Percentiles rank a stretch among this genome's conserved stretches.
These are phyloP conservation scores for Pigoraptor vietnamica DNA, from an alignment of 78 protist genomes.

Conservation along the genomic window DNA sequence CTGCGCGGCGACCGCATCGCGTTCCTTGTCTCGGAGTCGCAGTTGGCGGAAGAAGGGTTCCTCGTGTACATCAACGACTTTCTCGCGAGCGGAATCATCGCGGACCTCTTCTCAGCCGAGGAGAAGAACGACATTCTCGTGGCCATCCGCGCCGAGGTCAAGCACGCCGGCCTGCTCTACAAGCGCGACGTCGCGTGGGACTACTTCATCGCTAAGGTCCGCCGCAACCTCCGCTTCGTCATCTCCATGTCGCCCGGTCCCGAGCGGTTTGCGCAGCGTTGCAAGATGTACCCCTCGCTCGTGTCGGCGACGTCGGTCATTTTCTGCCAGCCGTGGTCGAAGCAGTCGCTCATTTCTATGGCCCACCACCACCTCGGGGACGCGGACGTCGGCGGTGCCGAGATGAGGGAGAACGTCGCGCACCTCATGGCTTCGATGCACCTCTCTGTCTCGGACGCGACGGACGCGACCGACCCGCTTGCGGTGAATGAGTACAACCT, in stretches of 20 bases:
- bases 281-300: conserved; percentile 82
- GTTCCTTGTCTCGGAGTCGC: conserved; percentile 84
- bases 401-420: not conserved
- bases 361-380: not conserved
- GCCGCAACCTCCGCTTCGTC: conserved; percentile 66
- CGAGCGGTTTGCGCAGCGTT: conserved; percentile 66
- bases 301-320: conserved; percentile 3
- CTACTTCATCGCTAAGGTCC: conserved; percentile 33
- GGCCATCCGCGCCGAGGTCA: not conserved
- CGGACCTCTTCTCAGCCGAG: conserved; percentile 64
- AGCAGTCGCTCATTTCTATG: not conserved
- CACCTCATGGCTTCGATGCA: not conserved
- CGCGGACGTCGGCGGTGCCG: not conserved
- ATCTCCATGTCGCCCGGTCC: conserved; percentile 79
- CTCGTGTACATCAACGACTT: conserved; percentile 85
- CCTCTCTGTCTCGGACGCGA: not conserved
- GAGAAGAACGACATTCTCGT: conserved; percentile 57
- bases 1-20: conserved; percentile 49
- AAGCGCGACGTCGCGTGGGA: not conserved
- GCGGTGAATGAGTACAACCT: not conserved
- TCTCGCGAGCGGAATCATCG: conserved; percentile 80
- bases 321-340: not conserved
- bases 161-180: conserved; percentile 9
- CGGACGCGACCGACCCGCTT: not conserved
- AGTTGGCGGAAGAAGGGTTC: conserved; percentile 66